Evolutionary conservation across 2,329 filamentous ascomycete genomes (phyloP), one percentile per base, ranked within the genome.

Genomic region (Arthrobotrys iridis): DNA sequence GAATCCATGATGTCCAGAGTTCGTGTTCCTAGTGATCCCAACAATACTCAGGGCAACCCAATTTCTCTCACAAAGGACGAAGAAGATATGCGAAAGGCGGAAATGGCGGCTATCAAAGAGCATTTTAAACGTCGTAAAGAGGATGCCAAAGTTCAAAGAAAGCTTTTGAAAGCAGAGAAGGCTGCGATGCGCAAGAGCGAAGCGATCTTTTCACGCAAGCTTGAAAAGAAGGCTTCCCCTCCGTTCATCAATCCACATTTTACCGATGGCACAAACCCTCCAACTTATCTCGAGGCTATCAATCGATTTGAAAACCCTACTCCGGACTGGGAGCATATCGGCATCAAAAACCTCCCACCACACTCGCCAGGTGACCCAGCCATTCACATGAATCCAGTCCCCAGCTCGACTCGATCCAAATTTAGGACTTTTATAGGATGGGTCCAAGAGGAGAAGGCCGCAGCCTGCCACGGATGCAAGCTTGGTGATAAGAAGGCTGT

Each of bases 21-120:
- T 28, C 28, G 48, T 37, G 26, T 35, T 6, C 33, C 43, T 18
- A 11, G 3, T 3, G n/a, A 28, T 18, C 20, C 28, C 3, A 30
- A 55, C 13, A 10, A 11, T 8, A 37, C 11, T 28, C 8, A 15
- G 15, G 22, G 40, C 8, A 30, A 64, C 22, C 8, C 28, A 22
- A 55, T 68, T 28, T n/a, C 15, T 18, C 43, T 73, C 33, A 58
- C 57, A 7, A 63, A 50, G 22, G 35, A 62, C 5, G 63, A 75
- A 26, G 40, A 58, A 26, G 37, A 75, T 3, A 41, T 43, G 35
- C 46, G 37, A 28, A 60, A 45, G 33, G 70, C 70, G 2, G 55
- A 67, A 20, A 63, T 63, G 55, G 37, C 45, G 11, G 60, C 60
- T 1, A 55, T 55, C 2, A 55, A 55, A 20, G 30, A 22, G 15